A percentile compares a stretch with the other conserved stretches of the same genome.
Conservation (phyloP, 2,329 filamentous ascomycete genomes). For the Shiraia sp. region DNA sequence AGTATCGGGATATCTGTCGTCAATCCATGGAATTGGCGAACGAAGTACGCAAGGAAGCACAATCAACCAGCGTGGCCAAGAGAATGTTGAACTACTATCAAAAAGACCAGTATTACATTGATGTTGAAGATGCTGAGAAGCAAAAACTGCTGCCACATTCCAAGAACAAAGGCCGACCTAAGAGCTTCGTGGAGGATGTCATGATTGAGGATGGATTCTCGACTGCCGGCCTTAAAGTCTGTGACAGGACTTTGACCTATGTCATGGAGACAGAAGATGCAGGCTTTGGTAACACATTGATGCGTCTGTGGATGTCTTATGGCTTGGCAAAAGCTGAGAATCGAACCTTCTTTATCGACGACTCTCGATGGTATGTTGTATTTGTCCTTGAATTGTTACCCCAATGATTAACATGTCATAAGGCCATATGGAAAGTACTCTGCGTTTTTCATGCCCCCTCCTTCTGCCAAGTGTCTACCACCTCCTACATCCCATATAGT, state of each 20-base stretch:
- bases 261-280: constrained; percentile 75
- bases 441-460: constrained; percentile 71
- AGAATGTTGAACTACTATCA: constrained; percentile 59
- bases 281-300: constrained; percentile 74
- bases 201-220: constrained; percentile 33
- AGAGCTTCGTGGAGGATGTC: constrained; percentile 44
- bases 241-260: constrained; percentile 74
- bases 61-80: constrained; percentile 30
- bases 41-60: constrained; percentile 46
- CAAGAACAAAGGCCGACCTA: constrained; percentile 44
- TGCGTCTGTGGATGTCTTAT: constrained; percentile 83
- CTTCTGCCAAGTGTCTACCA: constrained; percentile 66
- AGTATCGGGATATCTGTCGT: constrained; percentile 71
- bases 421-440: constrained; percentile 76
- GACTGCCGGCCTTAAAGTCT: constrained; percentile 55
- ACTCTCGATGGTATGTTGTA: constrained; percentile 67
- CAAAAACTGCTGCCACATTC: constrained; percentile 62
- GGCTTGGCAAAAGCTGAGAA: constrained; percentile 75
- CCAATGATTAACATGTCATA: constrained; percentile 17
- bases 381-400: neutral
- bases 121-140: constrained; percentile 71
- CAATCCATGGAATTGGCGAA: constrained; percentile 69
- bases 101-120: constrained; percentile 70
- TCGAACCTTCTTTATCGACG: constrained; percentile 81
- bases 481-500: constrained; percentile 76